Evolutionary conservation across 805 yeast genomes (phyloP).

Genomic region (Ogataea populi-albae): DNA sequence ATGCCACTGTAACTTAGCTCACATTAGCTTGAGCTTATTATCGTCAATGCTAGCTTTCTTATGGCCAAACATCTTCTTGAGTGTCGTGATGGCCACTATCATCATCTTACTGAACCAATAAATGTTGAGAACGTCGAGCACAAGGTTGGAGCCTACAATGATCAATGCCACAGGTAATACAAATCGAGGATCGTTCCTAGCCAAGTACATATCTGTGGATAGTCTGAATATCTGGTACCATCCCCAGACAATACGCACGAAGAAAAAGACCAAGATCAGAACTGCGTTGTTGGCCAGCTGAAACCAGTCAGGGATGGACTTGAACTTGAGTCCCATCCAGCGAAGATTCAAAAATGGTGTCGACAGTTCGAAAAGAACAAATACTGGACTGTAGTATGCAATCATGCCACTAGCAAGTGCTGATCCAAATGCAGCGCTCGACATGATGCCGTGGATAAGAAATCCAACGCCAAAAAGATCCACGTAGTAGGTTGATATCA

Average conservation of each 20-base stretch:
- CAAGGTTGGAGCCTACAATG: constrained; percentile 32
- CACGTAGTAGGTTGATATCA: constrained; percentile 28
- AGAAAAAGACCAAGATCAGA: constrained; percentile 34
- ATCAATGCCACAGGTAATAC: constrained; percentile 24
- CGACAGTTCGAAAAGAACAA: constrained; percentile 35
- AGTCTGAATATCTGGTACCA: constrained; percentile 35
- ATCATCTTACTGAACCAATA: constrained; percentile 39
- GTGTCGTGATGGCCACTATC: constrained; percentile 34
- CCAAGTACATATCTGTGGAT: constrained; percentile 28
- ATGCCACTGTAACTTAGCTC: constrained; percentile 1
- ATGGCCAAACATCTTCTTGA: constrained; percentile 31
- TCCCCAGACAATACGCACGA: constrained; percentile 37
- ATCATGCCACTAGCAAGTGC: constrained; percentile 27
- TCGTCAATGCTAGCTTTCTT: constrained; percentile 21
- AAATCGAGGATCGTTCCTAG: constrained; percentile 29
- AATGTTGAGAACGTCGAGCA: constrained; percentile 34
- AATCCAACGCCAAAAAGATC: constrained; percentile 34
- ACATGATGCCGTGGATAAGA: constrained; percentile 35
- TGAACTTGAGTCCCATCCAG: constrained; percentile 36
- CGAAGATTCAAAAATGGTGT: constrained; percentile 37
- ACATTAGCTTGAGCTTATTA: constrained; percentile 33
- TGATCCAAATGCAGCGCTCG: constrained; percentile 31
- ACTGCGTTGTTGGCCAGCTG: constrained; percentile 34
- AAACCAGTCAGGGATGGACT: constrained; percentile 25
- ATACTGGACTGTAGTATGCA: constrained; percentile 34